These are phyloP conservation scores for Lasiodiplodia theobromae DNA, from an alignment of 2,329 filamentous ascomycete genomes.

Conservation along the genomic window DNA sequence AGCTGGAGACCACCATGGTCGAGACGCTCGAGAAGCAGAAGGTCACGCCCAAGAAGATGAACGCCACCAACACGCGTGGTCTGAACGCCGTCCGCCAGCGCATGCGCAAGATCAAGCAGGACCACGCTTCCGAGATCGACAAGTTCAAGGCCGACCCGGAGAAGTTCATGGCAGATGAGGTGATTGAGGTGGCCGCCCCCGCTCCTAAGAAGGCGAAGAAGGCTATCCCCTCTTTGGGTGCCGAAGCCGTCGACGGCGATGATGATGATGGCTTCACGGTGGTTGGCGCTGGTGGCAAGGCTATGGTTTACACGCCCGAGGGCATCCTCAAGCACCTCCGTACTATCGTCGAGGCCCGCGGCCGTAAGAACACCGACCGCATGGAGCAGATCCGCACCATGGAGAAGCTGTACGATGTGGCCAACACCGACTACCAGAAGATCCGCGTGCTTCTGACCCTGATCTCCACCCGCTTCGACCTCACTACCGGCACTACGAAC, in stretches of 20 bases:
- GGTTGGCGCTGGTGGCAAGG: slow-evolving; percentile 87
- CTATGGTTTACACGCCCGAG: slow-evolving; percentile 91
- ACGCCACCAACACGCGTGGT: slow-evolving; percentile 90
- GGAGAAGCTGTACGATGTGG: slow-evolving; percentile 93
- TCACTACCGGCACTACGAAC: slow-evolving; percentile 77
- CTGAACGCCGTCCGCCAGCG: slow-evolving; percentile 97
- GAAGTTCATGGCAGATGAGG: slow-evolving; percentile 83
- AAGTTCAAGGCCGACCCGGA: slow-evolving; percentile 86
- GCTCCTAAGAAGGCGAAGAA: slow-evolving; percentile 59
- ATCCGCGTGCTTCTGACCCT: slow-evolving; percentile 91
- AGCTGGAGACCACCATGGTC: slow-evolving; percentile 92
- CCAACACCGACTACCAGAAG: slow-evolving; percentile 88
- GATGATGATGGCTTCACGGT: slow-evolving; percentile 83
- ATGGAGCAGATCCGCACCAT: slow-evolving; percentile 94
- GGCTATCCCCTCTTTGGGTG: slow-evolving; percentile 58
- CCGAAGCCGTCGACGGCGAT: slow-evolving; percentile 63
- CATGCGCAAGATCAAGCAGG: slow-evolving; percentile 98
- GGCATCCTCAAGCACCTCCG: slow-evolving; percentile 98
- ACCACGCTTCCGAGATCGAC: slow-evolving; percentile 87
- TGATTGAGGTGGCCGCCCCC: slow-evolving; percentile 70
- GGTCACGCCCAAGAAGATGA: slow-evolving; percentile 97
- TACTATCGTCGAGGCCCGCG: slow-evolving; percentile 90
- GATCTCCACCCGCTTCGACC: slow-evolving; percentile 92
- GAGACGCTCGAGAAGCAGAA: slow-evolving; percentile 96
- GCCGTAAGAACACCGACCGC: slow-evolving; percentile 98